A percentile compares a stretch with the other conserved stretches of the same genome.
phyloP scores from a whole-genome alignment of 176 grass and related monocot genomes.

The Ananas comosus region DNA sequence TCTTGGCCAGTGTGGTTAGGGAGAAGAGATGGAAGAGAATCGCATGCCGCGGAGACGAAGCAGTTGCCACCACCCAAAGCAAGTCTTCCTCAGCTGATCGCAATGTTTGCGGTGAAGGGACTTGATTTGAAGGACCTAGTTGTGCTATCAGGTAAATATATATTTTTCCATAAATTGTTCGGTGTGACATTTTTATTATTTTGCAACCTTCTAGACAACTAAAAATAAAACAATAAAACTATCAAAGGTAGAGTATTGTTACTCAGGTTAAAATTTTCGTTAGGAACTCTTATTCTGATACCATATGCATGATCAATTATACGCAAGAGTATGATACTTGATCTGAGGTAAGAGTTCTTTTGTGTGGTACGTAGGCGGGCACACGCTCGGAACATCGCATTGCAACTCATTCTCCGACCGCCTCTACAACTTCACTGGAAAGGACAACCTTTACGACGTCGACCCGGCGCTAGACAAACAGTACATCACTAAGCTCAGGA shows the following conservation, averaged over 20 bases:
- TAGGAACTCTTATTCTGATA: neutral
- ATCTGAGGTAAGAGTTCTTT: too few relatives aligned
- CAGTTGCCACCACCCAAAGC: constrained; percentile 50
- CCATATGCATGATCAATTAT: neutral
- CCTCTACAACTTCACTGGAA: constrained; percentile 78
- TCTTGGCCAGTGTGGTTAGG: constrained; percentile 61
- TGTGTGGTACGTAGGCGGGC: constrained; percentile 26
- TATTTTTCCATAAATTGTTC: neutral
- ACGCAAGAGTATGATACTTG: too few relatives aligned
- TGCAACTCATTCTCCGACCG: constrained; percentile 52
- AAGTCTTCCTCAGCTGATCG: constrained; percentile 46
- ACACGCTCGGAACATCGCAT: constrained; percentile 75
- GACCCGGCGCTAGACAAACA: constrained; percentile 9
- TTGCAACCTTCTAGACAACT: too few relatives aligned
- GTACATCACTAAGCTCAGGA: constrained; percentile 15
- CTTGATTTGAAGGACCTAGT: constrained; percentile 77
- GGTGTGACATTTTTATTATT: too few relatives aligned
- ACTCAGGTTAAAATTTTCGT: too few relatives aligned
- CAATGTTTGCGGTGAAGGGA: constrained; percentile 45
- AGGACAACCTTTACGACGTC: constrained; percentile 13
- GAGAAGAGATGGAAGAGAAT: constrained; percentile 53
- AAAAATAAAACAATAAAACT: neutral
- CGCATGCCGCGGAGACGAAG: constrained; percentile 37
- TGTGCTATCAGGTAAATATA: constrained; percentile 55
- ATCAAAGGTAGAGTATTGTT: neutral